Evolutionary conservation across 23 red algal species (phyloP), one percentile per base, ranked within the genome.

Genomic region (Gracilaria domingensis): DNA sequence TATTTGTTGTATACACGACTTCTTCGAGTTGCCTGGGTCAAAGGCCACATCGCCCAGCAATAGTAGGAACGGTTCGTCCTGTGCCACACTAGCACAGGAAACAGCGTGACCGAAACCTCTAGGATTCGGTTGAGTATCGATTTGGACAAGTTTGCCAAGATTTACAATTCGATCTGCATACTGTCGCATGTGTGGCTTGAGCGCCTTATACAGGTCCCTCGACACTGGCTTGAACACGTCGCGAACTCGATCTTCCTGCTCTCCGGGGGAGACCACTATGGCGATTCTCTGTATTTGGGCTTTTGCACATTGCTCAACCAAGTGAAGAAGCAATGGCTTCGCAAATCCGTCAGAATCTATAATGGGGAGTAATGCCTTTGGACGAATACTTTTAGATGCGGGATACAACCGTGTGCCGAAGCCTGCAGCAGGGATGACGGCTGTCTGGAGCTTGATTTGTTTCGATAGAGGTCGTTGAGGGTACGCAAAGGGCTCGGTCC

Each of bases 361-460:
- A 51, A 91, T 81, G 17, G 87, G 87, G 45, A 91, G 51, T 8
- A 91, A 56, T 34, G 87, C 56, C 66, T 91, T 91, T 62, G 87
- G 87, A 47, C 77, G 38, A 56, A 91, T 82, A 37, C 51, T 82
- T 21, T 60, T 72, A 6, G 87, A 91, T 25, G 87, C 87, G 8
- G 87, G 87, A 59, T 60, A 91, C 26, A 91, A 73, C 33, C 87
- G 54, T 26, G 87, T 91, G n/a, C 87, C 87, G 64, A 67, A 91
- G 7, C 87, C 87, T 26, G 87, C 87, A 24, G 87, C 77, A 5
- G 87, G 53, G 33, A 91, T 91, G 75, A 91, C 77, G 18, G 87
- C 87, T 32, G 77, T 91, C 26, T 37, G 32, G 2, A 81, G 40
- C 28, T 34, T 57, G 23, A 21, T 13, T 28, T 37, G 28, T 30